Evolutionary conservation across 23 red algal genomes (phyloP).

Genomic region (Gracilaria gracilis): DNA sequence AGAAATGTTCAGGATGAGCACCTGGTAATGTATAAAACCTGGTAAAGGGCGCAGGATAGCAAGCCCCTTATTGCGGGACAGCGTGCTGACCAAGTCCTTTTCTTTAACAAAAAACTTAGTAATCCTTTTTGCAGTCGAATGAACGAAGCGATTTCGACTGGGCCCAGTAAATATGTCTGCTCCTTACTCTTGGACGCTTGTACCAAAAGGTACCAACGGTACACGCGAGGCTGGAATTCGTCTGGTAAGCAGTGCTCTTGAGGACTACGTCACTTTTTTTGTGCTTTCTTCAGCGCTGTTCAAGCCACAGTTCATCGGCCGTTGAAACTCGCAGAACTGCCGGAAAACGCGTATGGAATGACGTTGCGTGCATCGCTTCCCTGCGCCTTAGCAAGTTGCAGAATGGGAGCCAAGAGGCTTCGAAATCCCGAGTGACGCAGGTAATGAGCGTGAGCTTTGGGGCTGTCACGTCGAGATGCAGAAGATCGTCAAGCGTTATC

Average conservation of each 20-base stretch:
- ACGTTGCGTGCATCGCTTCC: not conserved
- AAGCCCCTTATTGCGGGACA: no score
- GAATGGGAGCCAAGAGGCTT: not conserved
- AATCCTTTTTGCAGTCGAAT: not conserved
- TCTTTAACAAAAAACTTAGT: not conserved
- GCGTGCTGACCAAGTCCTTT: no score
- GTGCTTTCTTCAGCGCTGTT: not conserved
- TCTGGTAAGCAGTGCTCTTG: not conserved
- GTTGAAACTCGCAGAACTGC: not conserved
- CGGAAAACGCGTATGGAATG: not conserved
- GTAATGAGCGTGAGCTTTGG: not conserved
- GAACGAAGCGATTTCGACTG: no score
- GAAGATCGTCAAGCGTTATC: not conserved
- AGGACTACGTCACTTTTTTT: constrained; percentile 9
- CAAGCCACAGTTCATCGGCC: not conserved
- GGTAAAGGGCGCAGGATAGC: no score
- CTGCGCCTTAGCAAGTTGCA: no score
- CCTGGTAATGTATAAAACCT: no score
- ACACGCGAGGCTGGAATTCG: not conserved
- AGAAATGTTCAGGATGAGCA: no score
- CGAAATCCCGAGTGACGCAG: not conserved
- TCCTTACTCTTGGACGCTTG: no score
- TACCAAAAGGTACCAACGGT: no score
- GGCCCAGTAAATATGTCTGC: no score
- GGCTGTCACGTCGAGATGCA: not conserved